Conservation (phyloP, 352 stramenopile genomes). For the Phytophthora niederhauseri region DNA sequence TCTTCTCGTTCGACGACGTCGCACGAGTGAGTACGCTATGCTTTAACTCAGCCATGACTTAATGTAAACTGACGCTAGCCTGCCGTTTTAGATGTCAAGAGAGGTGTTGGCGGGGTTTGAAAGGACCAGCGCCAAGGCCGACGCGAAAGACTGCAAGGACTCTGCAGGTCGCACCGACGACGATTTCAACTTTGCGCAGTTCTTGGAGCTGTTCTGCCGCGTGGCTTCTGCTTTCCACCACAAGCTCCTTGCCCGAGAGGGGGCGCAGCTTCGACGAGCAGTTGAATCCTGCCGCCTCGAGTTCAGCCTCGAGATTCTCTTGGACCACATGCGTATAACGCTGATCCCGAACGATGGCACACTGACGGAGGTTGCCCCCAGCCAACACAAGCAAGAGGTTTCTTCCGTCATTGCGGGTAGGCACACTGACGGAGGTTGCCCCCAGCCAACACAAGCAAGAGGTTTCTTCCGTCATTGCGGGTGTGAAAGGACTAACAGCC, state of each 20-base stretch:
- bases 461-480: not conserved
- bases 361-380: not conserved
- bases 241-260: conserved; percentile 48
- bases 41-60: not conserved
- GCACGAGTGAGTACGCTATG: conserved; percentile 29
- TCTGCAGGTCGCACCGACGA: not conserved
- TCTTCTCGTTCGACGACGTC: conserved; percentile 57
- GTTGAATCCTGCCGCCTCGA: conserved; percentile 66
- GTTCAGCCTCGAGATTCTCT: conserved; percentile 63
- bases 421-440: not conserved
- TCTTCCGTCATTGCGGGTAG: not conserved
- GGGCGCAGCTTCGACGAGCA: conserved; percentile 54
- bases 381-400: conserved; percentile 6
- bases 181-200: conserved; percentile 60
- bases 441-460: conserved; percentile 5
- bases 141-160: conserved; percentile 13
- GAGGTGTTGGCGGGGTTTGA: conserved; percentile 17
- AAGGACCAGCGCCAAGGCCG: conserved; percentile 1
- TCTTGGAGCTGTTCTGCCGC: conserved; percentile 70
- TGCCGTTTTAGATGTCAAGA: conserved; percentile 17
- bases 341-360: conserved; percentile 28
- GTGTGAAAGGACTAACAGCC: not conserved
- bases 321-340: conserved; percentile 63
- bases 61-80: not conserved
- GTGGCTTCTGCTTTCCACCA: conserved; percentile 61